Percentiles rank a stretch among this genome's conserved stretches.
Evolutionary conservation across 352 stramenopile species (phyloP).

Genomic region (Globisporangium splendens): DNA sequence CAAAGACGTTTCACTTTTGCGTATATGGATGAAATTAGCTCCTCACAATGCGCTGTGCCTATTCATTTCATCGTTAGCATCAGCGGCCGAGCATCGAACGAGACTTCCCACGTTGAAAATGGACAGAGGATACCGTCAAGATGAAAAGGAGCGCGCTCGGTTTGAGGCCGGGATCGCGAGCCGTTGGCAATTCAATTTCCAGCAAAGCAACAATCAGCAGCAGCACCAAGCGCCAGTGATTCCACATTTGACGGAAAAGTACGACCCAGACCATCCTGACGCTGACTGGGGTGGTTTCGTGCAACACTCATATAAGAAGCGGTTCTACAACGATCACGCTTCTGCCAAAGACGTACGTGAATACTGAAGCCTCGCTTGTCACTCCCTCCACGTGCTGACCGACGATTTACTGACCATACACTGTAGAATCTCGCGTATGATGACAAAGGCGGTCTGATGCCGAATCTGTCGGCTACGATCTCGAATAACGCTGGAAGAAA

Average conservation of each 20-base stretch:
- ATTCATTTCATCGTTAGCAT: too few species aligned
- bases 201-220: constrained; percentile 12
- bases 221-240: constrained; percentile 18
- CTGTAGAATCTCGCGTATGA: constrained; percentile 50
- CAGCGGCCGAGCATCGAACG: background rate
- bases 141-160: constrained; percentile 29
- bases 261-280: constrained; percentile 67
- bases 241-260: constrained; percentile 59
- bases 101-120: constrained; percentile 14
- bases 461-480: constrained; percentile 17
- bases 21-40: background rate
- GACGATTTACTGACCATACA: background rate
- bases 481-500: constrained; percentile 35
- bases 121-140: constrained; percentile 43
- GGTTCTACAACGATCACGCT: constrained; percentile 38
- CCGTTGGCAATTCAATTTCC: constrained; percentile 1
- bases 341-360: constrained; percentile 38
- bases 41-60: too few species aligned
- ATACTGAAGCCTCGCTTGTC: background rate
- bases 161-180: constrained; percentile 22
- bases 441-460: constrained; percentile 56
- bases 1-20: constrained; percentile 5
- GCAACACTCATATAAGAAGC: constrained; percentile 65
- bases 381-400: background rate
- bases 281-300: constrained; percentile 75